phyloP scores from a whole-genome alignment of 768 basidiomycete genomes.

The Dioszegia hungarica region DNA sequence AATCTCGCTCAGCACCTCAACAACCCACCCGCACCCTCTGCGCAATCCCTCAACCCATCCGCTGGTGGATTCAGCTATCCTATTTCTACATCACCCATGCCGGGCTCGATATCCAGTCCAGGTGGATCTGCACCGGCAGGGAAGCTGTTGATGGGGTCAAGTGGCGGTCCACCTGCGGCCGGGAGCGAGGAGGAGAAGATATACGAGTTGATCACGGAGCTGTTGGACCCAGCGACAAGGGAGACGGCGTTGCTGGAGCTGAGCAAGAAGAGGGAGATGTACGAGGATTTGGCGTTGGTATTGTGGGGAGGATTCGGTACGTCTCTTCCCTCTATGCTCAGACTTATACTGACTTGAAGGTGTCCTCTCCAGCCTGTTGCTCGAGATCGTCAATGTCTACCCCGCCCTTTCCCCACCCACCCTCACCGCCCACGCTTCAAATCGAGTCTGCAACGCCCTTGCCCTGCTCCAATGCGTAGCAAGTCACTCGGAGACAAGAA shows the following conservation, averaged over 20 bases:
- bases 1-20: slow-evolving; percentile 46
- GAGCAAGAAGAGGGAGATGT: slow-evolving; percentile 98
- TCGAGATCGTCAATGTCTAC: slow-evolving; percentile 98
- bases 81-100: background rate
- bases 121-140: slow-evolving; percentile 13
- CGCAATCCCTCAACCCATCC: slow-evolving; percentile 5
- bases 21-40: slow-evolving; percentile 42
- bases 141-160: slow-evolving; percentile 43
- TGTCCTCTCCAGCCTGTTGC: slow-evolving; percentile 93
- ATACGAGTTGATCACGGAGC: slow-evolving; percentile 67
- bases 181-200: slow-evolving; percentile 70
- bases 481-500: slow-evolving; percentile 90
- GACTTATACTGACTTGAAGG: slow-evolving; percentile 55
- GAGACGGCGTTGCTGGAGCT: slow-evolving; percentile 89
- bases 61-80: slow-evolving; percentile 9
- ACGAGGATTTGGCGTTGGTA: slow-evolving; percentile 94
- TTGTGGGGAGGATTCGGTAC: slow-evolving; percentile 97
- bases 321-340: slow-evolving; percentile 18
- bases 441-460: slow-evolving; percentile 97
- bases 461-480: slow-evolving; percentile 97
- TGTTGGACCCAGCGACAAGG: slow-evolving; percentile 58
- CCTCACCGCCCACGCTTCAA: slow-evolving; percentile 93
- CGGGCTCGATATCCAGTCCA: background rate
- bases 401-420: slow-evolving; percentile 91
- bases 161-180: slow-evolving; percentile 36